phyloP scores from a whole-genome alignment of 257 asterid genomes.

The Primulina tabacum region DNA sequence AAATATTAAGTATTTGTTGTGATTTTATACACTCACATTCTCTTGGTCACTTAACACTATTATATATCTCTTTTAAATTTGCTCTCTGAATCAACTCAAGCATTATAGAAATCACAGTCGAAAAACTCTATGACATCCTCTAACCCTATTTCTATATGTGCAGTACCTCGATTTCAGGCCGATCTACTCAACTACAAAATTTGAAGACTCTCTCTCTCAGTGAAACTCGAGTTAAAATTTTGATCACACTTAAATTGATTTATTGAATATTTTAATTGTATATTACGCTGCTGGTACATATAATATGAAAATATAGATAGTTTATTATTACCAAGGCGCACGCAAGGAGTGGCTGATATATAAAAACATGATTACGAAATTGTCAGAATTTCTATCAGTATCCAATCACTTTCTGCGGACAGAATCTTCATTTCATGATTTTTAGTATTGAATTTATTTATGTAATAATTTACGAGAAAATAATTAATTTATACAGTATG shows the following conservation, averaged over 20 bases:
- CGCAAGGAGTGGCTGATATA: neutral
- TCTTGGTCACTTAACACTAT: too few species aligned
- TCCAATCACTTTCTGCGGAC: conserved; percentile 28
- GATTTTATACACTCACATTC: too few species aligned
- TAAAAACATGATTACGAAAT: conserved; percentile 13
- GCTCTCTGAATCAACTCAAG: too few species aligned
- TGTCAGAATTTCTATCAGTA: neutral
- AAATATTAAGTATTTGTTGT: too few species aligned
- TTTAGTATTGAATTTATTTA: conserved; percentile 1
- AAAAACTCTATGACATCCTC: too few species aligned
- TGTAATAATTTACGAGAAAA: neutral
- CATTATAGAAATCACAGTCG: too few species aligned
- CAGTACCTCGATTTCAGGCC: too few species aligned
- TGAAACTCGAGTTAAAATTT: too few species aligned
- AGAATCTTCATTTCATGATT: conserved; percentile 25
- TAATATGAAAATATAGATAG: neutral
- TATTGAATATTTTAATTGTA: neutral
- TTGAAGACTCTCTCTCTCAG: too few species aligned
- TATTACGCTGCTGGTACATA: neutral
- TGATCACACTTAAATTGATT: neutral
- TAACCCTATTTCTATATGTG: too few species aligned
- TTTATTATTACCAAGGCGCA: neutral
- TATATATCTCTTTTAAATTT: too few species aligned
- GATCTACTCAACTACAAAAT: too few species aligned
- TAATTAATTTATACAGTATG: neutral